Conservation (phyloP, 2,329 filamentous ascomycete species). For the Macrophomina pseudophaseolina region DNA sequence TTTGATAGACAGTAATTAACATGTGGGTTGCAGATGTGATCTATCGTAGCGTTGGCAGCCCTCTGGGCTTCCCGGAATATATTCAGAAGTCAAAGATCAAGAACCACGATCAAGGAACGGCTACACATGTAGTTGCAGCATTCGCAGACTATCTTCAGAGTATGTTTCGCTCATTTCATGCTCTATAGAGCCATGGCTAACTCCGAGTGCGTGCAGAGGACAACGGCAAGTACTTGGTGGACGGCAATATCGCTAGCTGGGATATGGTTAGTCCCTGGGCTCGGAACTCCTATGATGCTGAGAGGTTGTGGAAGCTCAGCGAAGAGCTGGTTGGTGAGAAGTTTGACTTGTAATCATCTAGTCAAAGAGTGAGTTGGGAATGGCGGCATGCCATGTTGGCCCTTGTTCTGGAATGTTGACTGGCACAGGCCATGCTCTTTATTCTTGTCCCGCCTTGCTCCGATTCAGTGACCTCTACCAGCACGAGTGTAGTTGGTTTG, state of each 20-base stretch:
- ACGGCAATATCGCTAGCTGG: constrained; percentile 33
- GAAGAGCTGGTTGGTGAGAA: constrained; percentile 39
- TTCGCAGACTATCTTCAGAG: constrained; percentile 37
- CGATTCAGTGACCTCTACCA: too few species aligned
- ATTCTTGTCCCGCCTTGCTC: too few species aligned
- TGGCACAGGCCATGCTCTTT: too few species aligned
- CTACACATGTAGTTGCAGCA: constrained; percentile 39
- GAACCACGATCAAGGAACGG: constrained; percentile 36
- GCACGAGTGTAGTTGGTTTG: too few species aligned
- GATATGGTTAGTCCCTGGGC: constrained; percentile 32
- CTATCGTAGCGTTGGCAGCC: neutral
- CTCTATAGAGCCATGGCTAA: neutral
- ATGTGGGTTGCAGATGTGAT: neutral
- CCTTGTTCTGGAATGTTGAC: too few species aligned
- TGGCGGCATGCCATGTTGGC: too few species aligned
- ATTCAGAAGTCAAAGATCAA: constrained; percentile 28
- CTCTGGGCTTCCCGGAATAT: constrained; percentile 2
- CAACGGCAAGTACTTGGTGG: constrained; percentile 38
- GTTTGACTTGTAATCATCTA: constrained; percentile 34
- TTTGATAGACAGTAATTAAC: neutral
- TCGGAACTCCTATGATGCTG: constrained; percentile 32
- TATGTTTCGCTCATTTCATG: constrained; percentile 4
- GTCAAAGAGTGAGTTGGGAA: neutral
- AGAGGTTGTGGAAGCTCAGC: constrained; percentile 41
- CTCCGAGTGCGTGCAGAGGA: constrained; percentile 9